Evolutionary conservation across 768 basidiomycete genomes (phyloP), one percentile per base, ranked within the genome.

Genomic region (Daedaleopsis nitida): DNA sequence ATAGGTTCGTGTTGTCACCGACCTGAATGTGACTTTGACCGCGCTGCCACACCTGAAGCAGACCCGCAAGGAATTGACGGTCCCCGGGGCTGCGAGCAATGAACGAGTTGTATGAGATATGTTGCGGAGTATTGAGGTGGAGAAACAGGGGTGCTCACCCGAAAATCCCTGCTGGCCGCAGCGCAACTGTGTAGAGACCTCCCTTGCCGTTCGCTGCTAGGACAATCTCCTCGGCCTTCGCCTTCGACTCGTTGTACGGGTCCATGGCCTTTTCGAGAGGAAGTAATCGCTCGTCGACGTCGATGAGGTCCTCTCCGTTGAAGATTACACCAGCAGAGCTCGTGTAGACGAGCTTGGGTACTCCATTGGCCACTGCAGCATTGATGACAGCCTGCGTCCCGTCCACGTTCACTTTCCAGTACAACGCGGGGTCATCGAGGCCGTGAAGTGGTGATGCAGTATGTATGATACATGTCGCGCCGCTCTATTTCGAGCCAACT

Each of bases 241-340:
- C 91, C 75, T 99, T 99, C 13, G 95, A 94, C 60, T 91, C 89
- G 70, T 96, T 98, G 76, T 99, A 99, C 0, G 91, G 88, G 73
- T 98, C 95, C 73, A 94, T 80, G 5, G 87, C 85, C 39, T 84
- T 83, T 44, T 83, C 82, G 0, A 94, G 93, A 60, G 83, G 81
- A 0, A 87, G 84, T 43, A 91, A 73, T 10, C 97, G 86, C 76
- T 99, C 97, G 74, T 99, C 97, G 34, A 89, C 84, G 70, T 94
- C 86, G 60, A 91, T 83, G 54, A 94, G 80, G 74, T 95, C 86
- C 35, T 56, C 44, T 0, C 95, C 94, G 59, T 92, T 88, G 77
- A 92, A 98, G 5, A 92, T 85, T 17, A 96, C 91, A 37, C 94
- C 93, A 1, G 93, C 94, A 27, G 93, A 94, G 67, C 90, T 92